Conservation (phyloP, 441 rosid species). For the Flueggea neowawraea region DNA sequence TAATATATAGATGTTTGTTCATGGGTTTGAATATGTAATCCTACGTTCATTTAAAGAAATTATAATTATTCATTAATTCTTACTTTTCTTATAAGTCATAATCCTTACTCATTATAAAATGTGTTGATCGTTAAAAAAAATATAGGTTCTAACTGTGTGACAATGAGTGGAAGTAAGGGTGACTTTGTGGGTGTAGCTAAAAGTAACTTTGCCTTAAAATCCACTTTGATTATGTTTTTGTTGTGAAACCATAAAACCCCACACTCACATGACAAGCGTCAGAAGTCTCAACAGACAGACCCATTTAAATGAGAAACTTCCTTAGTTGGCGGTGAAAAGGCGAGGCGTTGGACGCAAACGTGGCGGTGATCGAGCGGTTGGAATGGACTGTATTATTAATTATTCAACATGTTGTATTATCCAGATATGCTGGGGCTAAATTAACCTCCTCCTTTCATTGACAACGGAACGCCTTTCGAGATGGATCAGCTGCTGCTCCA, state of each 20-base stretch:
- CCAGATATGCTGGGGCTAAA: slow-evolving; percentile 9
- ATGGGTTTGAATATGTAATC: too few relatives aligned
- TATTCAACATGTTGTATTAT: slow-evolving; percentile 12
- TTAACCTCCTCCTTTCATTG: slow-evolving; percentile 8
- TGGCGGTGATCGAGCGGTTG: slow-evolving; percentile 14
- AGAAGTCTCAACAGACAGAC: slow-evolving; percentile 35
- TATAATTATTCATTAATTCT: too few relatives aligned
- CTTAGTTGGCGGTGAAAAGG: slow-evolving; percentile 15
- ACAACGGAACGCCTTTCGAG: slow-evolving; percentile 45
- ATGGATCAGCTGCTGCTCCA: slow-evolving; percentile 40
- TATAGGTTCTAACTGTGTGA: too few relatives aligned
- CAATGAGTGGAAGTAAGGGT: neutral
- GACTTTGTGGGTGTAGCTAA: neutral
- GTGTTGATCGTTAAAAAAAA: too few relatives aligned
- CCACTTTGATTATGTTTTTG: slow-evolving; percentile 4
- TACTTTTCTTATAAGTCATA: too few relatives aligned
- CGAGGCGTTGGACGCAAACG: slow-evolving; percentile 19
- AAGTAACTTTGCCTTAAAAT: slow-evolving; percentile 15
- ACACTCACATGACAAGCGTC: slow-evolving; percentile 49
- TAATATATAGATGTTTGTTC: too few relatives aligned
- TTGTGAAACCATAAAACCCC: slow-evolving; percentile 9
- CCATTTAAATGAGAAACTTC: slow-evolving; percentile 21
- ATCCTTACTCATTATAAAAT: too few relatives aligned
- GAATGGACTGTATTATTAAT: neutral
- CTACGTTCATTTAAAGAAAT: too few relatives aligned